Base-by-base conservation (phyloP, 164 flowering plant species). In the Protea cynaroides region DNA sequence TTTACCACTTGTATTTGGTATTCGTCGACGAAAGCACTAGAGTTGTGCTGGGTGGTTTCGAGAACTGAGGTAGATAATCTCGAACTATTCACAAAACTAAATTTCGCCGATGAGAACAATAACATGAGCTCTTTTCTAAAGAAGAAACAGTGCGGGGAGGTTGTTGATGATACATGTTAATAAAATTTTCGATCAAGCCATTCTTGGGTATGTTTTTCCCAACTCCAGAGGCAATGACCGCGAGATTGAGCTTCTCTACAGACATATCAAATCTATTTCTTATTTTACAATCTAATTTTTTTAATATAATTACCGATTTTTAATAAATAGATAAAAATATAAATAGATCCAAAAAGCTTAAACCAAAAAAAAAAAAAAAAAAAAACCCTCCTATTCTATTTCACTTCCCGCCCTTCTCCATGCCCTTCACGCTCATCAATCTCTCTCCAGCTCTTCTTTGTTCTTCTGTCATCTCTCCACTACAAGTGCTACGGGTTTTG, bases 1-100 rank as follows among this genome's bases (percentile, higher is more conserved):
- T 87, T 72, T 77, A 60, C 96, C 96, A 4, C 53, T 93, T 11
- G 98, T 90, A 67, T 74, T 77, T 40, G 79, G 87, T 8, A n/a
- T 94, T 50, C 79, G 75, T 36, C 82, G 81, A 91, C 85, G 0
- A 81, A 81, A 62, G 96, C 84, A 65, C 63, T 88, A 12, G 96
- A 91, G 75, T 74, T 59, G 62, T 72, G 76, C 24, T 83, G 77
- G 84, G 69, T 66, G n/a, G 72, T 63, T 46, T 61, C n/a, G 9
- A 63, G 29, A 36, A 58, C 11, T 67, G 59, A 66, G 56, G 61
- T 40, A 43, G 29, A 54, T 53, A 64, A 65, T 63, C 25, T 64
- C 59, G 74, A 65, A 7, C 46, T 69, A 37, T 36, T 49, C 55
- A 34, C 59, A 12, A 72, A 62, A 8, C 52, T 61, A 14, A 65